phyloP scores from a whole-genome alignment of 495 filamentous ascomycete genomes.

The Cercophora samala region DNA sequence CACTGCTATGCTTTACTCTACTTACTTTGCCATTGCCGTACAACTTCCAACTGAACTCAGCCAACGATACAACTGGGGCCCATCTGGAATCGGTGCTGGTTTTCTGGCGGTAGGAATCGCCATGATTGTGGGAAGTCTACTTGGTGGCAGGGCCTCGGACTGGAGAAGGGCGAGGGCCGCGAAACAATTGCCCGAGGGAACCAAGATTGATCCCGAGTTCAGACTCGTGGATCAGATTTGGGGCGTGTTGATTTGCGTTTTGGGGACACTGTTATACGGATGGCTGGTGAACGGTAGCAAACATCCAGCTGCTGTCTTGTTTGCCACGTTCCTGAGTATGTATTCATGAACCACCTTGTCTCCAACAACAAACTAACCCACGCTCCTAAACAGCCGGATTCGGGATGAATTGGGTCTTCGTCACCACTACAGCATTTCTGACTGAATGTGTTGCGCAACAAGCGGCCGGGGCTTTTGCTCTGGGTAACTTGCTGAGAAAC shows the following conservation, averaged over 20 bases:
- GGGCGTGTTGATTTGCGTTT: slow-evolving; percentile 16
- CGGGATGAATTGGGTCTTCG: slow-evolving; percentile 22
- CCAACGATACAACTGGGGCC: slow-evolving; percentile 14
- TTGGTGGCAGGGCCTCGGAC: slow-evolving; percentile 17
- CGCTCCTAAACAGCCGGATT: slow-evolving; percentile 12
- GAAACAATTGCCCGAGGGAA: background rate
- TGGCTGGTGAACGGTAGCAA: slow-evolving; percentile 6
- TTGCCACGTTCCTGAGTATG: slow-evolving; percentile 17
- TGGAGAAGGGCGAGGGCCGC: slow-evolving; percentile 16
- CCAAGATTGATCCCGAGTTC: slow-evolving; percentile 19
- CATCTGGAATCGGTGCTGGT: slow-evolving; percentile 14
- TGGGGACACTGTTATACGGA: slow-evolving; percentile 13
- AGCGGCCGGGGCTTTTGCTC: slow-evolving; percentile 18
- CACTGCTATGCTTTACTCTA: slow-evolving; percentile 19
- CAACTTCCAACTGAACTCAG: slow-evolving; percentile 10
- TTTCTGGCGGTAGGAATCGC: slow-evolving; percentile 17
- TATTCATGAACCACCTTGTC: background rate
- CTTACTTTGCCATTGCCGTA: slow-evolving; percentile 20
- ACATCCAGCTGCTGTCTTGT: slow-evolving; percentile 14
- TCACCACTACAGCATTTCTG: slow-evolving; percentile 19
- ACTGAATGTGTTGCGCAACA: slow-evolving; percentile 20
- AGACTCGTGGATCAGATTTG: slow-evolving; percentile 18
- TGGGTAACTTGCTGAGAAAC: slow-evolving; percentile 20
- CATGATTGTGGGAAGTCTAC: slow-evolving; percentile 17
- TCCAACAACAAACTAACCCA: background rate